Base-by-base conservation (phyloP, 768 basidiomycete genomes). In the Mrakia gelida region DNA sequence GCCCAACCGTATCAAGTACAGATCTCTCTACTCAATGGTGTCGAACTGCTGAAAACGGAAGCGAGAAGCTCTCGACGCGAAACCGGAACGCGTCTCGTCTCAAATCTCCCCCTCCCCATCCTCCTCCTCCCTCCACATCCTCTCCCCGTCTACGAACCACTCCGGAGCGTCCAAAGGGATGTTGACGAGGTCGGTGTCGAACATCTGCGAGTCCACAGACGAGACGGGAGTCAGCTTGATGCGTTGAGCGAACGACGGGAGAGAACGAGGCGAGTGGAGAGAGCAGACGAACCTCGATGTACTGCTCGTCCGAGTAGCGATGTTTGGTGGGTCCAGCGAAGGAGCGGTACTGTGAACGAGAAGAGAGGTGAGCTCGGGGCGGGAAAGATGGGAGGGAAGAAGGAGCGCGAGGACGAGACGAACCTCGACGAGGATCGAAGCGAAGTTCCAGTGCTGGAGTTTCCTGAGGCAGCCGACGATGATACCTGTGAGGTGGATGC, bases 361-460 rank as follows among this genome's bases (percentile, higher is more conserved):
- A 7, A 62, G 43, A 28, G 67, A 71, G 41, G 71, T 32, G 23
- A 15, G 52, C 34, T 38, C 8, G 26, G n/a, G 38, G 38, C 11
- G 21, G 5, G 65, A 67, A 7, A 10, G 67, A 32, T 49, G 59
- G 26, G 59, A 18, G 26, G 45, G 73, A 71, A 71, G 16, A 54
- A 72, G 0, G 23, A 9, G 56, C 23, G 63, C 7, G 62, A 38
- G 13, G 61, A 61, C 0, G 10, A 15, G 21, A 79, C 82, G 68
- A 63, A 84, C 83, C 80, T 84, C 83, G 6, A 83, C 80, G 5
- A 83, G 77, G 15, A 77, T 81, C 13, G 81, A 81, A 30, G 83
- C 83, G 79, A 84, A 84, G 77, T 83, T 84, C 83, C 83, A 84
- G 0, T 80, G 80, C 62, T 84, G 83, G 75, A 84, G 79, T 23